phyloP scores from a whole-genome alignment of 805 yeast genomes.

The Starmera dryadoides region DNA sequence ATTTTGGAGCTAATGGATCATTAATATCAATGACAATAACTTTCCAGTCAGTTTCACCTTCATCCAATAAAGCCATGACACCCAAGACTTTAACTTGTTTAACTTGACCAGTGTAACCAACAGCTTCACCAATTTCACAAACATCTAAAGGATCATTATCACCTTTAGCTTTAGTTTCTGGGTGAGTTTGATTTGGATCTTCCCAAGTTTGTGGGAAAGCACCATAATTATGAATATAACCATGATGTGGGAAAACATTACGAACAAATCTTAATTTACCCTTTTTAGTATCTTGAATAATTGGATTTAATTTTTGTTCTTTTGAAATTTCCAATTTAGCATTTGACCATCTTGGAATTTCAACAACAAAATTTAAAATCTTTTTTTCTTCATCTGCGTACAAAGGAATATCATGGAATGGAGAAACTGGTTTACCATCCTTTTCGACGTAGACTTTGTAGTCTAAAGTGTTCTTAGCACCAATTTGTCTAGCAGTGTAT shows the following conservation, averaged over 20 bases:
- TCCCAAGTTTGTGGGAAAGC: conserved; percentile 78
- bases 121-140: conserved; percentile 70
- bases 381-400: conserved; percentile 92
- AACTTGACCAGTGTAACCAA: conserved; percentile 64
- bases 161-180: conserved; percentile 65
- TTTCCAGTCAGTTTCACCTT: conserved; percentile 89
- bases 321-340: conserved; percentile 94
- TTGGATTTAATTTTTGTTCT: conserved; percentile 82
- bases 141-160: conserved; percentile 86
- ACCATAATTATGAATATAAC: conserved; percentile 84
- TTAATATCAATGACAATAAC: conserved; percentile 60
- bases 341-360: conserved; percentile 97
- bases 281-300: conserved; percentile 94
- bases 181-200: conserved; percentile 48
- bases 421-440: conserved; percentile 90
- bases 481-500: conserved; percentile 87
- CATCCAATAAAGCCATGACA: conserved; percentile 89
- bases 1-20: conserved; percentile 83
- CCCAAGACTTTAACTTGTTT: conserved; percentile 90
- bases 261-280: conserved; percentile 93
- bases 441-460: conserved; percentile 87
- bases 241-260: conserved; percentile 85
- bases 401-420: conserved; percentile 91
- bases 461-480: conserved; percentile 93
- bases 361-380: conserved; percentile 85